A percentile compares a stretch with the other conserved stretches of the same genome.
These are phyloP conservation scores for Botrytis galanthina DNA, from an alignment of 2,329 filamentous ascomycete species.

Conservation along the genomic window DNA sequence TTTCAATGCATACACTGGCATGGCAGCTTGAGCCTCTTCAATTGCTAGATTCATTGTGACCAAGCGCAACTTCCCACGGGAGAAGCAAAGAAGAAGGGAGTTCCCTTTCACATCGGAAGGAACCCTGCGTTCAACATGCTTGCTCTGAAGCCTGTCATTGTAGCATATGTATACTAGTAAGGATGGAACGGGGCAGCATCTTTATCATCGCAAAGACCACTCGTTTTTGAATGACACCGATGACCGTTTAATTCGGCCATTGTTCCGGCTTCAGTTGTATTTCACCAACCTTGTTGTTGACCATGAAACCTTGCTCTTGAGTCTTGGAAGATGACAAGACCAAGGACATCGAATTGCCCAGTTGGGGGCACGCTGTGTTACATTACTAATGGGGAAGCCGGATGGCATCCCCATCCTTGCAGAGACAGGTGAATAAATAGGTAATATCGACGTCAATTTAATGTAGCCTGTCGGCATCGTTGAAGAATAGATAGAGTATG, in stretches of 20 bases:
- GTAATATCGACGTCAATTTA: constrained; percentile 4
- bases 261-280: neutral
- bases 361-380: neutral
- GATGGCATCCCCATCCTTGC: neutral
- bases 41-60: neutral
- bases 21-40: constrained; percentile 6
- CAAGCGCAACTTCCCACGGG: neutral
- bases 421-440: neutral
- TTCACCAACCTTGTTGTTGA: neutral
- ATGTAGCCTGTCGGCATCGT: neutral
- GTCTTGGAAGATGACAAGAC: constrained; percentile 7
- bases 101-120: constrained; percentile 26
- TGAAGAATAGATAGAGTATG: constrained; percentile 1
- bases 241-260: constrained; percentile 10
- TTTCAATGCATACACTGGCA: neutral
- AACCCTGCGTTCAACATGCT: constrained; percentile 27
- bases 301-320: constrained; percentile 1
- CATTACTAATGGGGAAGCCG: constrained; percentile 3
- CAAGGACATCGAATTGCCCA: neutral
- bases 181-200: constrained; percentile 18
- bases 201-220: constrained; percentile 12
- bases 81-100: neutral
- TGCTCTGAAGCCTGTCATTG: constrained; percentile 26
- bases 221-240: constrained; percentile 7
- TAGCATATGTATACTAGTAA: constrained; percentile 19